Evolutionary conservation across 2,329 filamentous ascomycete species (phyloP).

Genomic region (Alternaria sp.): DNA sequence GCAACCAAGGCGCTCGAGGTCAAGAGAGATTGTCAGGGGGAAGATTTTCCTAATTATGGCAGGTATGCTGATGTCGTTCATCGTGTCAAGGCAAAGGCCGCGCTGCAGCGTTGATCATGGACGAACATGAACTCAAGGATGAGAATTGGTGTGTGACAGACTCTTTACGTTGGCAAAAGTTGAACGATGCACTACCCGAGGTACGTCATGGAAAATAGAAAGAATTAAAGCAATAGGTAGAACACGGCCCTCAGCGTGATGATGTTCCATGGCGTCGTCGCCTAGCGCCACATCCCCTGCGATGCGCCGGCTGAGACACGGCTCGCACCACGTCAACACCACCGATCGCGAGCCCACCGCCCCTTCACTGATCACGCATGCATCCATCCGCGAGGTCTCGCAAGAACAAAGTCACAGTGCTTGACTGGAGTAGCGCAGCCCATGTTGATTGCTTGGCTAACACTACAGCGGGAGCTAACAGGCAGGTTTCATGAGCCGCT

Average conservation of each 20-base stretch:
- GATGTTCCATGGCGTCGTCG: background rate
- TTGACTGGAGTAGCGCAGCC: background rate
- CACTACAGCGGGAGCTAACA: slow-evolving; percentile 19
- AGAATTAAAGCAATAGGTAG: background rate
- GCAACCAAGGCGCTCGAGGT: slow-evolving; percentile 40
- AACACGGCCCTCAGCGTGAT: background rate
- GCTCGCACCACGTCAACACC: slow-evolving; percentile 19
- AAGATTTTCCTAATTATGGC: slow-evolving; percentile 35
- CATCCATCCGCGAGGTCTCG: background rate
- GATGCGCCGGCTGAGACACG: slow-evolving; percentile 30
- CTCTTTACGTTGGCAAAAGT: background rate
- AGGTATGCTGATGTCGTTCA: slow-evolving; percentile 33
- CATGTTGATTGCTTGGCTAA: slow-evolving; percentile 1
- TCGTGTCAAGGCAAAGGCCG: slow-evolving; percentile 28
- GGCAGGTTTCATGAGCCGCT: slow-evolving; percentile 29
- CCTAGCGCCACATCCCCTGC: slow-evolving; percentile 17
- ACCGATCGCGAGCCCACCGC: slow-evolving; percentile 2
- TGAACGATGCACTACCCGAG: background rate
- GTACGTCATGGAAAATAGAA: background rate
- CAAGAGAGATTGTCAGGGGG: slow-evolving; percentile 38
- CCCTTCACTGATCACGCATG: background rate
- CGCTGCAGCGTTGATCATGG: background rate
- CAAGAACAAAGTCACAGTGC: background rate
- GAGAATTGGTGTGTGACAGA: background rate
- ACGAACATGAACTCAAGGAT: background rate